These are phyloP conservation scores for Alternaria alternata DNA, from an alignment of 2,329 filamentous ascomycete species.

Conservation along the genomic window DNA sequence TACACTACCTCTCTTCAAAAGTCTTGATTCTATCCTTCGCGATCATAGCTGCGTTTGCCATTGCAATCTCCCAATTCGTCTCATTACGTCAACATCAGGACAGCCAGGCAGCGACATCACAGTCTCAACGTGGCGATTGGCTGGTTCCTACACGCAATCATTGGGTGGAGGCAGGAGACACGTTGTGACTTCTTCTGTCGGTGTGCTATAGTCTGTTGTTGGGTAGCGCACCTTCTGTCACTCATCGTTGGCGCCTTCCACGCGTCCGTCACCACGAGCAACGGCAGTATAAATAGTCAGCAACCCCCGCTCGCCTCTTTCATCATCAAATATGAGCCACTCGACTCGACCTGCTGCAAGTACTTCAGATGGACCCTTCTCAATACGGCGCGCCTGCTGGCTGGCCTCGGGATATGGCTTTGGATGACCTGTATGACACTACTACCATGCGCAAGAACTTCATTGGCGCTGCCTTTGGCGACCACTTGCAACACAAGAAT, in stretches of 20 bases:
- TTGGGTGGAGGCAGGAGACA: constrained; percentile 5
- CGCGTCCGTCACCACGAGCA: constrained; percentile 11
- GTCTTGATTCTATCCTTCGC: neutral
- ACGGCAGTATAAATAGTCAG: constrained; percentile 8
- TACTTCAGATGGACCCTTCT: constrained; percentile 12
- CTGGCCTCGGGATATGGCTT: neutral
- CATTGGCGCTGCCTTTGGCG: neutral
- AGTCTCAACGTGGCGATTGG: constrained; percentile 2
- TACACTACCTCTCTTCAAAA: neutral
- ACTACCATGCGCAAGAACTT: neutral
- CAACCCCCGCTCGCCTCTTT: neutral
- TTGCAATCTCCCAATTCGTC: neutral
- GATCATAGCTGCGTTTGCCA: neutral
- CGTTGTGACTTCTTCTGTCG: constrained; percentile 1
- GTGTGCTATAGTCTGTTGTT: neutral
- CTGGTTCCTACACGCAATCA: neutral
- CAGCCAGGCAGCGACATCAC: constrained; percentile 1
- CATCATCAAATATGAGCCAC: constrained; percentile 1
- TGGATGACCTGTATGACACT: constrained; percentile 8
- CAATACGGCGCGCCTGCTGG: constrained; percentile 3
- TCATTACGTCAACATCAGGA: constrained; percentile 5
- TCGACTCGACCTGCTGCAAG: constrained; percentile 1
- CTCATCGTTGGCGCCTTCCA: constrained; percentile 4
- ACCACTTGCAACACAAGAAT: neutral
- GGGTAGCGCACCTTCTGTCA: constrained; percentile 9